These are phyloP conservation scores for Cladophialophora chaetospira DNA, from an alignment of 2,329 filamentous ascomycete species.

Conservation along the genomic window DNA sequence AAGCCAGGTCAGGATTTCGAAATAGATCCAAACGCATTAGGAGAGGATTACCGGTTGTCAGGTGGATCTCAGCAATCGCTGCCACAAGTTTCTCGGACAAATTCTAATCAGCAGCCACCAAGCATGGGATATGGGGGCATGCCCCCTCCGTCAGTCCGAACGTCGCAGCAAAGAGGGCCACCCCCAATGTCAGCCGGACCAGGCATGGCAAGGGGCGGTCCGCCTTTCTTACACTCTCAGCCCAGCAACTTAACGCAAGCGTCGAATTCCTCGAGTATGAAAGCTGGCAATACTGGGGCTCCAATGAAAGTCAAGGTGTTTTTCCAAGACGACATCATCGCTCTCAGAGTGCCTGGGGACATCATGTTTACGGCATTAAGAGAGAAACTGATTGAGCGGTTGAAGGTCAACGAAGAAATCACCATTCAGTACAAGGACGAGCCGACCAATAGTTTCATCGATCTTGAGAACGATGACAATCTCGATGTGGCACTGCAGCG, in stretches of 20 bases:
- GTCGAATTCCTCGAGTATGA: constrained; percentile 40
- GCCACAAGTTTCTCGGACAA: constrained; percentile 65
- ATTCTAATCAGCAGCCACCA: constrained; percentile 64
- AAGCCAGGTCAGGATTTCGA: constrained; percentile 84
- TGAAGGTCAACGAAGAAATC: constrained; percentile 74
- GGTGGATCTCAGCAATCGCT: constrained; percentile 69
- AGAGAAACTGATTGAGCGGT: constrained; percentile 79
- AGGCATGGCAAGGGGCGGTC: constrained; percentile 38
- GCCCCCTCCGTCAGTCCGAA: constrained; percentile 42
- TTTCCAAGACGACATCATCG: constrained; percentile 88
- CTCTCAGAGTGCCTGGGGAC: constrained; percentile 82
- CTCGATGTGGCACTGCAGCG: constrained; percentile 76
- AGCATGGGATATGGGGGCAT: constrained; percentile 57
- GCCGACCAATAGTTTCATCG: constrained; percentile 70
- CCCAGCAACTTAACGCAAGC: constrained; percentile 57
- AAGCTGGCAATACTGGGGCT: constrained; percentile 35
- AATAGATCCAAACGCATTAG: constrained; percentile 69
- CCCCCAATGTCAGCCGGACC: constrained; percentile 33
- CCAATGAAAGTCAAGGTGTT: constrained; percentile 93
- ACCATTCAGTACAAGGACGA: constrained; percentile 87
- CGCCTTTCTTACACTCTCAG: constrained; percentile 44
- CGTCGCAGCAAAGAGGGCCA: constrained; percentile 45
- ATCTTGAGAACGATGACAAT: constrained; percentile 77
- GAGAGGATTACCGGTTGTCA: constrained; percentile 75
- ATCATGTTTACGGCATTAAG: constrained; percentile 76